Evolutionary conservation across 306 rosid species (phyloP).

Genomic region (Lathyrus aphaca): DNA sequence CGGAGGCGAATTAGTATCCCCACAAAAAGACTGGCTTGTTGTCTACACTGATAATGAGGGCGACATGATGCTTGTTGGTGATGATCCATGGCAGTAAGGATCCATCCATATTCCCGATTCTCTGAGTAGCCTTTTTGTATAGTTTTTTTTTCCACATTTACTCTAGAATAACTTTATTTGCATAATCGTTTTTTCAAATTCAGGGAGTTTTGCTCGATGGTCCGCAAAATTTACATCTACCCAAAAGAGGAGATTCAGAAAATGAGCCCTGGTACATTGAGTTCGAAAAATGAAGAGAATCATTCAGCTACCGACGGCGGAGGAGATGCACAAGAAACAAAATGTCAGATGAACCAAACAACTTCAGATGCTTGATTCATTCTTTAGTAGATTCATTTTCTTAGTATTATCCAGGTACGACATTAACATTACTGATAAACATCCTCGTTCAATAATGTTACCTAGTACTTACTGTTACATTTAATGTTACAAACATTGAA

Average conservation of each 20-base stretch:
- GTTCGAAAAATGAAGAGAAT: conserved; percentile 63
- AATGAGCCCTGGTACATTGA: conserved; percentile 78
- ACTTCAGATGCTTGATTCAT: conserved; percentile 42
- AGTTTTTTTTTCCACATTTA: background rate
- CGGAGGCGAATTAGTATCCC: conserved; percentile 74
- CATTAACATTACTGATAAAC: background rate
- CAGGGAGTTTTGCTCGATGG: conserved; percentile 95
- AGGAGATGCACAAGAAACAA: conserved; percentile 58
- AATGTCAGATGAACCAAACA: conserved; percentile 46
- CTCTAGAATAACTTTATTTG: conserved; percentile 12
- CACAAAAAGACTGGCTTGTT: conserved; percentile 77
- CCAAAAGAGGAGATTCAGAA: conserved; percentile 93
- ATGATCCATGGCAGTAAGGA: conserved; percentile 99
- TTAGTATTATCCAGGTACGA: conserved; percentile 49
- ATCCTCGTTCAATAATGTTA: background rate
- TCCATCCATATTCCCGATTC: conserved; percentile 26
- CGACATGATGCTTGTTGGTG: conserved; percentile 99
- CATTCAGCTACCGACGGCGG: conserved; percentile 51
- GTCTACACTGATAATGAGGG: conserved; percentile 91
- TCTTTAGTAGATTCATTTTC: conserved; percentile 40
- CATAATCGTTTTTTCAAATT: conserved; percentile 13
- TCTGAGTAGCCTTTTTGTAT: background rate
- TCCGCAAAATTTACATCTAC: conserved; percentile 85
- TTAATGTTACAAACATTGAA: conserved; percentile 1
- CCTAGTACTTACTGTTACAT: background rate